Conservation (phyloP, 2,329 filamentous ascomycete genomes). For the Eutypa lata region DNA sequence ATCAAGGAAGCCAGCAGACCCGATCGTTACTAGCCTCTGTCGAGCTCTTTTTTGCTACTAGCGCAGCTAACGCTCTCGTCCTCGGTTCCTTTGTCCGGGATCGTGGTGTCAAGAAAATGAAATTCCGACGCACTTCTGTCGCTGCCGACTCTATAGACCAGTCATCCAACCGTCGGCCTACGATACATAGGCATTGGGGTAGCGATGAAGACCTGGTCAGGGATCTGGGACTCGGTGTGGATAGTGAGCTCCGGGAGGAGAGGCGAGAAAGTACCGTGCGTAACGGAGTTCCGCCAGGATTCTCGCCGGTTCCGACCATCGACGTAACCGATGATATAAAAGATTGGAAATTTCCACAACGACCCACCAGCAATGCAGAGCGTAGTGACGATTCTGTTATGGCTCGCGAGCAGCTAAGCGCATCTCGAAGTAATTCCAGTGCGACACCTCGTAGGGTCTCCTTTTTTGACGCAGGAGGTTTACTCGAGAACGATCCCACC, state of each 20-base stretch:
- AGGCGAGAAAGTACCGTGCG: slow-evolving; percentile 8
- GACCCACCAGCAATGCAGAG: slow-evolving; percentile 34
- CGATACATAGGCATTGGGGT: slow-evolving; percentile 68
- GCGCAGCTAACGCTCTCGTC: slow-evolving; percentile 83
- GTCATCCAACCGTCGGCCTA: slow-evolving; percentile 41
- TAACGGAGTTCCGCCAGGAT: slow-evolving; percentile 26
- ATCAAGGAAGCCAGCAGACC: slow-evolving; percentile 74
- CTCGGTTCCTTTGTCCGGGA: slow-evolving; percentile 92
- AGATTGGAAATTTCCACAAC: slow-evolving; percentile 47
- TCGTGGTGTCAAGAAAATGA: slow-evolving; percentile 83
- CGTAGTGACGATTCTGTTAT: slow-evolving; percentile 44
- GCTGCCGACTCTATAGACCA: slow-evolving; percentile 61
- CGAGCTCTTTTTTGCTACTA: slow-evolving; percentile 84
- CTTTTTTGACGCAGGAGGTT: slow-evolving; percentile 81
- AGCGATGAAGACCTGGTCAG: slow-evolving; percentile 89
- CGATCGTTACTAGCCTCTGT: slow-evolving; percentile 86
- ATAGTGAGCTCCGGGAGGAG: slow-evolving; percentile 46
- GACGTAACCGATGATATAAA: slow-evolving; percentile 34
- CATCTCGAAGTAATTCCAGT: slow-evolving; percentile 37
- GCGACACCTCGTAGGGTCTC: slow-evolving; percentile 61
- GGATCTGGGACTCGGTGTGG: slow-evolving; percentile 69
- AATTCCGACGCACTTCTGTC: slow-evolving; percentile 66
- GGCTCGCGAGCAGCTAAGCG: slow-evolving; percentile 32
- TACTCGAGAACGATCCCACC: slow-evolving; percentile 56
- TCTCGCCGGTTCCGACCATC: slow-evolving; percentile 34